These are phyloP conservation scores for Colletotrichum paranaense DNA, from an alignment of 2,329 filamentous ascomycete genomes.

Conservation along the genomic window DNA sequence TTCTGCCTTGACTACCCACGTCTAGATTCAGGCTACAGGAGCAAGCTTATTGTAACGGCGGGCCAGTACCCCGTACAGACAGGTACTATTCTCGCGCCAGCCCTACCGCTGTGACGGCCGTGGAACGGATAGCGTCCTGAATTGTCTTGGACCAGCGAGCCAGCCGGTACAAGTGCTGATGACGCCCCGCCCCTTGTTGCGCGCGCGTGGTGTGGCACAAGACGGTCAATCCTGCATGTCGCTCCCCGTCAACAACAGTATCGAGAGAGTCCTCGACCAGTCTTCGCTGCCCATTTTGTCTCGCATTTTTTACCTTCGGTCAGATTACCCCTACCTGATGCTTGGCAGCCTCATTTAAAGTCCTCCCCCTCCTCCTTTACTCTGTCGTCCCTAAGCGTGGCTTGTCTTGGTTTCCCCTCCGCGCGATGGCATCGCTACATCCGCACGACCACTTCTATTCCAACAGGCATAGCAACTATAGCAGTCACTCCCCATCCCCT, in stretches of 20 bases:
- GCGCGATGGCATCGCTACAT: slow-evolving; percentile 19
- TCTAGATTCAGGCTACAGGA: neutral
- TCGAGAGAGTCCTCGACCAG: neutral
- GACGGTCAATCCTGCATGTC: neutral
- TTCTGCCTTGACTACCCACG: neutral
- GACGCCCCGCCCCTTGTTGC: slow-evolving; percentile 1
- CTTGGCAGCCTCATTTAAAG: neutral
- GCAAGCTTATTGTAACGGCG: neutral
- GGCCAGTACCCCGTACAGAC: neutral
- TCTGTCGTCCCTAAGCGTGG: neutral
- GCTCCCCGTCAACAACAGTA: neutral
- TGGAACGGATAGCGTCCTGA: neutral
- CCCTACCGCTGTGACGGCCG: slow-evolving; percentile 9
- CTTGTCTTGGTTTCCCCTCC: neutral
- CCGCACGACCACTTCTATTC: slow-evolving; percentile 19
- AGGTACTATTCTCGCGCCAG: neutral
- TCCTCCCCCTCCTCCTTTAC: neutral
- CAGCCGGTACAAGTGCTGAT: slow-evolving; percentile 5
- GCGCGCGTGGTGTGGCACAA: slow-evolving; percentile 6
- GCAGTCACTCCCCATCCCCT: slow-evolving; percentile 15
- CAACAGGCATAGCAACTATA: neutral
- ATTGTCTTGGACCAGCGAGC: neutral
- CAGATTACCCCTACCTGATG: neutral
- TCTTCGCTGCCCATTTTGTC: neutral
- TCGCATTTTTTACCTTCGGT: neutral